phyloP scores from a whole-genome alignment of 495 filamentous ascomycete species.

The Jackrogersella multiformis region DNA sequence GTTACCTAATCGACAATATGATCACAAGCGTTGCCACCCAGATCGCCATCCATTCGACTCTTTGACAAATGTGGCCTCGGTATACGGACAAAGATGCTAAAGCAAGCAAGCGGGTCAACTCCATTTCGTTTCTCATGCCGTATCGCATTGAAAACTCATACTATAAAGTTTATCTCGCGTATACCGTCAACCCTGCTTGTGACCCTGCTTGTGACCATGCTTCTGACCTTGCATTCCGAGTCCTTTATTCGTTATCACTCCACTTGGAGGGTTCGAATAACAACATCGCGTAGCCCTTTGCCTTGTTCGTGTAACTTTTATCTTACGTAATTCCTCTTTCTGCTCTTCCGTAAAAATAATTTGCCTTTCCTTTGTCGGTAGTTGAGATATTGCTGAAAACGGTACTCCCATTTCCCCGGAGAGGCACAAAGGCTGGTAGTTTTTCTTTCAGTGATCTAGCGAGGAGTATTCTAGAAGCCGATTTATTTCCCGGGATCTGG shows the following conservation, averaged over 20 bases:
- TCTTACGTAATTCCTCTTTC: background rate
- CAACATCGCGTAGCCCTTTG: background rate
- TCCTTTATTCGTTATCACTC: background rate
- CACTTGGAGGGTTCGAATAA: background rate
- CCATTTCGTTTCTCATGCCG: background rate
- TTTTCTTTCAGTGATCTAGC: background rate
- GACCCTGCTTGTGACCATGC: background rate
- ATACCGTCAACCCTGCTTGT: background rate
- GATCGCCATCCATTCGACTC: background rate
- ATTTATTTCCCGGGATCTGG: background rate
- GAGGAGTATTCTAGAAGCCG: background rate
- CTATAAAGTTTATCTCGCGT: too few species aligned
- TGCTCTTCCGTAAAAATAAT: background rate
- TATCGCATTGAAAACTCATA: background rate
- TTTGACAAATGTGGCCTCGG: background rate
- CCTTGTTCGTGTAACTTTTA: background rate
- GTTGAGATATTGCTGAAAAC: background rate
- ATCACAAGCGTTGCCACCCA: conserved; percentile 1
- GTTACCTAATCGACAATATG: background rate
- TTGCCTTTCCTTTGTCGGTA: background rate
- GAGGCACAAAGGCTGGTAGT: background rate
- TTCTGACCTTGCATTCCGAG: background rate
- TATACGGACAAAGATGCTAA: background rate
- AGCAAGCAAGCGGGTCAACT: background rate
- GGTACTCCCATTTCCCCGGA: background rate